A percentile compares a stretch with the other conserved stretches of the same genome.
phyloP scores from a whole-genome alignment of 257 asterid species.

The Rehmannia glutinosa region DNA sequence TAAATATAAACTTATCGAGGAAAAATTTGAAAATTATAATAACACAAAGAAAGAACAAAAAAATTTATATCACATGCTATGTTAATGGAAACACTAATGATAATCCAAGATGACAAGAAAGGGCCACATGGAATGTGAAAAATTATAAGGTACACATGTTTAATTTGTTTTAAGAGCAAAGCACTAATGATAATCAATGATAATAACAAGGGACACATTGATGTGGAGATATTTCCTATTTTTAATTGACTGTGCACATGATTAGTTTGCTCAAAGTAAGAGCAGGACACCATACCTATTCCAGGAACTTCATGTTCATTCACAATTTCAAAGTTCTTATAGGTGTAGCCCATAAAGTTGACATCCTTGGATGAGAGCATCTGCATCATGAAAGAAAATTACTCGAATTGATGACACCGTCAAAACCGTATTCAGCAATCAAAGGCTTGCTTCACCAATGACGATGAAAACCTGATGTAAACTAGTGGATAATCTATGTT shows the following conservation, averaged over 20 bases:
- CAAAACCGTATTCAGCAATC: not conserved
- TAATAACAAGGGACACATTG: too few species aligned
- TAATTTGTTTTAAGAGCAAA: not conserved
- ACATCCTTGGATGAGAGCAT: constrained; percentile 83
- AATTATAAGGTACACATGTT: not conserved
- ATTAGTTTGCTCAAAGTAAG: constrained; percentile 1
- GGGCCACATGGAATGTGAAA: too few species aligned
- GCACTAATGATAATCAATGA: not conserved
- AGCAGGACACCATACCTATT: constrained; percentile 39
- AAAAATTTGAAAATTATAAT: not conserved
- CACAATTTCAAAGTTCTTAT: constrained; percentile 77
- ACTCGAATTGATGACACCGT: not conserved
- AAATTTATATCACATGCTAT: not conserved
- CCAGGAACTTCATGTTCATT: constrained; percentile 78
- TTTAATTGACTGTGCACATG: not conserved
- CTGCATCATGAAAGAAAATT: constrained; percentile 33
- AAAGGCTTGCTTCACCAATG: not conserved
- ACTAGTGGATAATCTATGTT: too few species aligned
- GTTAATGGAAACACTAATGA: too few species aligned
- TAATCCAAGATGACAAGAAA: too few species aligned
- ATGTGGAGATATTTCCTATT: too few species aligned
- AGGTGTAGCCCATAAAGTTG: constrained; percentile 84
- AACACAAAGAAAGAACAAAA: not conserved
- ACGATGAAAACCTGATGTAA: not conserved
- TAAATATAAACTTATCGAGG: too few species aligned